These are phyloP conservation scores for Lasiosphaeria hispida DNA, from an alignment of 495 filamentous ascomycete genomes.

Conservation along the genomic window DNA sequence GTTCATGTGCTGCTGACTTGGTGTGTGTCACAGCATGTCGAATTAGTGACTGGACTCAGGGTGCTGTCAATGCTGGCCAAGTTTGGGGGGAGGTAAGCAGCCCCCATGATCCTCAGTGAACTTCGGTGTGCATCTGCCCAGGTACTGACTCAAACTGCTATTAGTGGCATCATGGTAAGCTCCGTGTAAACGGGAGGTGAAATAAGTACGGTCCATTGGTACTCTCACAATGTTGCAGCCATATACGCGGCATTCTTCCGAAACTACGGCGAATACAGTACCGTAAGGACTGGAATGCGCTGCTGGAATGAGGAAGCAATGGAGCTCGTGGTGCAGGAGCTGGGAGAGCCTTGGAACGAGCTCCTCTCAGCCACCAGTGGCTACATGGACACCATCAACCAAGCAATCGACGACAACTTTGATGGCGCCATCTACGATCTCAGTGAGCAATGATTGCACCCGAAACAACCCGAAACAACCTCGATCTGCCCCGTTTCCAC, in stretches of 20 bases:
- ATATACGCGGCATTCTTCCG: constrained; percentile 37
- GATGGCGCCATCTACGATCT: background rate
- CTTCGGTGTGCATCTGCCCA: background rate
- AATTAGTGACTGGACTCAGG: constrained; percentile 4
- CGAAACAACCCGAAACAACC: too few species aligned
- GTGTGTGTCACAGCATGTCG: background rate
- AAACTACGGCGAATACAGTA: constrained; percentile 31
- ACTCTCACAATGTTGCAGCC: constrained; percentile 5
- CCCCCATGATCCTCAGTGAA: too few species aligned
- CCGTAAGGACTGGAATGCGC: constrained; percentile 14
- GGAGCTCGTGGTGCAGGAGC: constrained; percentile 29
- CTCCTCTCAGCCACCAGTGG: constrained; percentile 9
- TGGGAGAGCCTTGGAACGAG: constrained; percentile 27
- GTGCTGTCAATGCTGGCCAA: background rate
- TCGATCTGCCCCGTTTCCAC: background rate
- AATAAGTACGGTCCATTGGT: background rate
- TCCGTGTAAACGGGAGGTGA: constrained; percentile 8
- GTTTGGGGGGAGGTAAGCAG: constrained; percentile 13
- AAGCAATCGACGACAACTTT: background rate
- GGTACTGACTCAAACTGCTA: background rate
- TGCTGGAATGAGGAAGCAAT: constrained; percentile 45
- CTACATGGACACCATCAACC: background rate
- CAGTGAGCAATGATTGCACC: background rate
- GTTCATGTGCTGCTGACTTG: too few species aligned
- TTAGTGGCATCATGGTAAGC: constrained; percentile 14